These are phyloP conservation scores for Pseudogymnoascus sp. DNA, from an alignment of 2,329 filamentous ascomycete genomes.

Conservation along the genomic window DNA sequence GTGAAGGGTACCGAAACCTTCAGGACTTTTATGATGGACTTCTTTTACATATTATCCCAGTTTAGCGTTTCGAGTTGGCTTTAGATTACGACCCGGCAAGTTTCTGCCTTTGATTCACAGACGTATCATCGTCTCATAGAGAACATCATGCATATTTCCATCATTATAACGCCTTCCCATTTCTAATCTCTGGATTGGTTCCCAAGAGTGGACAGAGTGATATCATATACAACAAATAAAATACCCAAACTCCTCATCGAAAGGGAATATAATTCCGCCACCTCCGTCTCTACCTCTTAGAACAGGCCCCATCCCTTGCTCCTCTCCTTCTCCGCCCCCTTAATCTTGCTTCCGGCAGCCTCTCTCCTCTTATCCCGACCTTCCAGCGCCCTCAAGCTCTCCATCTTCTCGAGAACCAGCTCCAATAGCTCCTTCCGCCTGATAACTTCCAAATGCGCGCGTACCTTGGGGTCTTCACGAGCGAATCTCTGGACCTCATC, in stretches of 20 bases:
- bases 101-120: neutral
- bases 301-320: constrained; percentile 22
- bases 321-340: constrained; percentile 15
- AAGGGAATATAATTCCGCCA: neutral
- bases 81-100: neutral
- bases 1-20: neutral
- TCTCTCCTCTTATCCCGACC: constrained; percentile 54
- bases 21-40: neutral
- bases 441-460: constrained; percentile 84
- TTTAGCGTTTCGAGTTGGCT: neutral
- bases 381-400: constrained; percentile 77
- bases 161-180: constrained; percentile 5
- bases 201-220: constrained; percentile 10
- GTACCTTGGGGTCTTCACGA: constrained; percentile 84
- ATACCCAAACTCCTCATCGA: constrained; percentile 7
- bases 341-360: constrained; percentile 24
- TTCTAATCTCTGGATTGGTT: constrained; percentile 6
- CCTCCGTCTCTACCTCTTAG: constrained; percentile 9
- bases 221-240: constrained; percentile 10
- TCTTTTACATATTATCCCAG: neutral
- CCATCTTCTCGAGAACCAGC: constrained; percentile 91
- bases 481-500: constrained; percentile 85
- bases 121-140: neutral
- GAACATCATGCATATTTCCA: neutral
- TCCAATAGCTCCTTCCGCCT: constrained; percentile 86